Evolutionary conservation across 139 green algal species (phyloP).

Genomic region (Micractinium sp.): DNA sequence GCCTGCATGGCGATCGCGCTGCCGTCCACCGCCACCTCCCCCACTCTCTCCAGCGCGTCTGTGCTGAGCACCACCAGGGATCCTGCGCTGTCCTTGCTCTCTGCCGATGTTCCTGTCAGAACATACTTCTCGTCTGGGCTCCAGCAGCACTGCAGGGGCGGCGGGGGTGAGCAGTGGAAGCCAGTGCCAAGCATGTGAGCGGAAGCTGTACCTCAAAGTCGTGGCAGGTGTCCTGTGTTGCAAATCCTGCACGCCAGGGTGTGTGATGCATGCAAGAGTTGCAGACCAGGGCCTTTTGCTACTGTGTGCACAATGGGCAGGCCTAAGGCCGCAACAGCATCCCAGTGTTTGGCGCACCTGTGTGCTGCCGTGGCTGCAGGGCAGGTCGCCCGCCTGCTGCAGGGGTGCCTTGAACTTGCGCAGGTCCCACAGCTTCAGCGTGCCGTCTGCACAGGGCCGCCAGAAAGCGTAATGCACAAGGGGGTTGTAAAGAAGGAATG

Average conservation of each 20-base stretch:
- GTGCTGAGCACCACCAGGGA: constrained; percentile 59
- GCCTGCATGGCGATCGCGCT: constrained; percentile 15
- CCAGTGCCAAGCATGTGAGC: neutral
- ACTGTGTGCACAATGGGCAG: neutral
- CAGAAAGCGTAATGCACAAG: neutral
- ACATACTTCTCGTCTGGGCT: constrained; percentile 86
- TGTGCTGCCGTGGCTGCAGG: constrained; percentile 62
- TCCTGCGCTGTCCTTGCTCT: constrained; percentile 45
- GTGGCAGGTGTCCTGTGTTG: neutral
- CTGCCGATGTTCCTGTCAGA: constrained; percentile 70
- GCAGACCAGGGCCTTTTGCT: too few species aligned
- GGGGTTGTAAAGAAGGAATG: neutral
- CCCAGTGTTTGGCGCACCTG: neutral
- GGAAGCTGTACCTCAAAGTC: neutral
- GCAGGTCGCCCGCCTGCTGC: constrained; percentile 64
- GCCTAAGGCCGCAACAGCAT: constrained; percentile 5
- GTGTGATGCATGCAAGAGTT: neutral
- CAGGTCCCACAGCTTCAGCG: constrained; percentile 87
- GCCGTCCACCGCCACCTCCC: constrained; percentile 19
- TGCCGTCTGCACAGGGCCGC: constrained; percentile 68
- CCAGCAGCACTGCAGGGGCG: constrained; percentile 67
- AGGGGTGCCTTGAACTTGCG: constrained; percentile 83
- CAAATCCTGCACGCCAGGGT: neutral
- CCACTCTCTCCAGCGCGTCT: constrained; percentile 36
- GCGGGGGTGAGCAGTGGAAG: neutral